Evolutionary conservation across 2,329 filamentous ascomycete species (phyloP), one percentile per base, ranked within the genome.

Genomic region (Byssochlamys sp.): DNA sequence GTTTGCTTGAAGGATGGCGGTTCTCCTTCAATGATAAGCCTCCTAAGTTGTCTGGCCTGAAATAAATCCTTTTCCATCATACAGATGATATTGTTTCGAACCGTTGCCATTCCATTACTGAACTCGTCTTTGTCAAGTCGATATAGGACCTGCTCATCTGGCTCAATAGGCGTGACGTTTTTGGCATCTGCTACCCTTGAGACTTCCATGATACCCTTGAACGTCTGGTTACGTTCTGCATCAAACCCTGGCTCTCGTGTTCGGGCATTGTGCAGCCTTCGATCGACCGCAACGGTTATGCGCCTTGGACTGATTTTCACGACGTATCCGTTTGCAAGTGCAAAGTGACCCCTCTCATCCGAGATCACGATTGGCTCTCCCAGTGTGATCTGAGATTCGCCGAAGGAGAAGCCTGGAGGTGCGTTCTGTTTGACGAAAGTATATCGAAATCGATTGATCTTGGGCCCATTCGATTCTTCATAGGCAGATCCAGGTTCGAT

Each of bases 61-160:
- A 84, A 86, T 1, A 87, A 78, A 50, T 84, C 84, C 63, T 91
- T 85, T 48, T 89, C 84, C 91, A 99, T 97, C 66, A 96, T 83
- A 63, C 91, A 89, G 31, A 97, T 84, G 1, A 99, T 81, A 65
- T 97, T 99, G 73, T 96, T 96, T 55, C 94, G 86, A 52, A 96
- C 89, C 29, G 88, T 88, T 2, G 94, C 91, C 90, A 99, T 95
- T 58, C 94, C 94, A 66, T 95, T 97, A 74, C 90, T 95, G 73
- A 99, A 99, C 69, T 99, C 94, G 66, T 99, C 94, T 70, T 96
- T 96, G 74, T 99, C 94, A 3, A 99, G 78, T 26, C 94, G 87
- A 66, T 96, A 99, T 48, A 81, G 73, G 4, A 80, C 78, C 57
- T 83, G 76, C 35, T 81, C 76, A 26, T 78, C 75, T 0, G 74